Evolutionary conservation across 2,329 filamentous ascomycete species (phyloP).

Genomic region (Penicillium rolfsii): DNA sequence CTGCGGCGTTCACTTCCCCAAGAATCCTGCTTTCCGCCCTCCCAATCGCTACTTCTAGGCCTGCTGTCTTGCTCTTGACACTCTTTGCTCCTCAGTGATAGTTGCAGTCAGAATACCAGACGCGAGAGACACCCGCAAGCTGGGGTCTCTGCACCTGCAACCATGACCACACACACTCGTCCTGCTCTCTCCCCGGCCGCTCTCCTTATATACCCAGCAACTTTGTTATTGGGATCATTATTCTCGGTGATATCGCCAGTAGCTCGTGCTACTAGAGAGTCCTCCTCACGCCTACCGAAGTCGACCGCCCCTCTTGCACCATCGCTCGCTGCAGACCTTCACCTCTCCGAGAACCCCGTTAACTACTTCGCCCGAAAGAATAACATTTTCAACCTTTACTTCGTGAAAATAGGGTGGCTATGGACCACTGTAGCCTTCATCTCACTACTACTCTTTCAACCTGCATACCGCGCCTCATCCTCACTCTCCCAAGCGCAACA

Average conservation of each 20-base stretch:
- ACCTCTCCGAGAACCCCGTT: conserved; percentile 36
- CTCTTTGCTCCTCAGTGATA: not conserved
- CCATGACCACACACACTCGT: conserved; percentile 26
- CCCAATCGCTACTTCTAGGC: not conserved
- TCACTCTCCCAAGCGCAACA: conserved; percentile 29
- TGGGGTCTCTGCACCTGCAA: conserved; percentile 9
- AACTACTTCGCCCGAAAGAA: conserved; percentile 91
- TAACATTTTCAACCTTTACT: conserved; percentile 89
- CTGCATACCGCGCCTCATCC: conserved; percentile 54
- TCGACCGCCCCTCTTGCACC: conserved; percentile 60
- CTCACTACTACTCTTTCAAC: conserved; percentile 70
- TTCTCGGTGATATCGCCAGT: conserved; percentile 78
- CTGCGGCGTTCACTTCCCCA: conserved; percentile 7
- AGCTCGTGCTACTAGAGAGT: conserved; percentile 52
- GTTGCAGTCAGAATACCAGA: not conserved
- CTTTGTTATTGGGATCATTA: conserved; percentile 78
- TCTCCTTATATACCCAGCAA: conserved; percentile 73
- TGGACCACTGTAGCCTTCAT: conserved; percentile 81
- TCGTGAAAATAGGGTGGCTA: conserved; percentile 93
- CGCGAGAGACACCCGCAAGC: not conserved
- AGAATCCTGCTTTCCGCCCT: not conserved
- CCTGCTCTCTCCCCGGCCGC: conserved; percentile 56
- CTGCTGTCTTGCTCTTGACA: not conserved
- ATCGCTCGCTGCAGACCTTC: conserved; percentile 36
- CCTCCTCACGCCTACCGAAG: conserved; percentile 47